Evolutionary conservation across 805 yeast species (phyloP).

Genomic region (Teunomyces lycoperdinae): DNA sequence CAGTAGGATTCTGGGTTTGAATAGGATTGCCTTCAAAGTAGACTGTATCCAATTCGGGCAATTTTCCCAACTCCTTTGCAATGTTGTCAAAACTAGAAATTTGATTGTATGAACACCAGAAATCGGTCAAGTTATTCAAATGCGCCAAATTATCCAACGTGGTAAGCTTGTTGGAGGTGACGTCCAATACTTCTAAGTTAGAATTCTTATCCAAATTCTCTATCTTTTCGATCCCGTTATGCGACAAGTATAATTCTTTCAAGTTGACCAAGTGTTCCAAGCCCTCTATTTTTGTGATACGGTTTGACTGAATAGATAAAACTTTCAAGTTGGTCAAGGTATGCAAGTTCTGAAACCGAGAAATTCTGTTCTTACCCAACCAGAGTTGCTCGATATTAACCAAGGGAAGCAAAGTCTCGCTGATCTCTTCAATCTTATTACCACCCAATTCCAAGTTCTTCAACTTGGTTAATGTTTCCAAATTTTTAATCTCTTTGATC

Average conservation of each 20-base stretch:
- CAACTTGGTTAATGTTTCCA: constrained; percentile 55
- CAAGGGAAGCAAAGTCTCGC: constrained; percentile 55
- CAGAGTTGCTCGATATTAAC: constrained; percentile 70
- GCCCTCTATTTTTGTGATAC: constrained; percentile 76
- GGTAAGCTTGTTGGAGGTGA: constrained; percentile 69
- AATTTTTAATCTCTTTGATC: constrained; percentile 66
- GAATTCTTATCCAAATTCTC: constrained; percentile 73
- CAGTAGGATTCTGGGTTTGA: constrained; percentile 67
- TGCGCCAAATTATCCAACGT: constrained; percentile 64
- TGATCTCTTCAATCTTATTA: constrained; percentile 59
- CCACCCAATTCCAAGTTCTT: constrained; percentile 88
- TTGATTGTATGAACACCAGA: constrained; percentile 87
- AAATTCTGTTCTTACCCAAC: constrained; percentile 86
- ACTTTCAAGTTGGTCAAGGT: constrained; percentile 62
- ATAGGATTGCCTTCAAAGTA: constrained; percentile 93
- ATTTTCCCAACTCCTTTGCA: constrained; percentile 57
- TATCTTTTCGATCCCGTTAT: constrained; percentile 71
- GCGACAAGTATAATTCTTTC: constrained; percentile 85
- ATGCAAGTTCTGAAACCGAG: constrained; percentile 59
- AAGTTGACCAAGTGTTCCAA: constrained; percentile 66
- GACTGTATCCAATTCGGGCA: constrained; percentile 75
- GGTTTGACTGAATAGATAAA: constrained; percentile 85
- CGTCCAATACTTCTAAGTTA: constrained; percentile 72
- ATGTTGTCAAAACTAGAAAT: constrained; percentile 68
- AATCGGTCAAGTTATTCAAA: constrained; percentile 72